Percentiles rank a stretch among this genome's conserved stretches.
phyloP scores from a whole-genome alignment of 1,284 basidiomycete genomes.

The Bjerkandera adusta region DNA sequence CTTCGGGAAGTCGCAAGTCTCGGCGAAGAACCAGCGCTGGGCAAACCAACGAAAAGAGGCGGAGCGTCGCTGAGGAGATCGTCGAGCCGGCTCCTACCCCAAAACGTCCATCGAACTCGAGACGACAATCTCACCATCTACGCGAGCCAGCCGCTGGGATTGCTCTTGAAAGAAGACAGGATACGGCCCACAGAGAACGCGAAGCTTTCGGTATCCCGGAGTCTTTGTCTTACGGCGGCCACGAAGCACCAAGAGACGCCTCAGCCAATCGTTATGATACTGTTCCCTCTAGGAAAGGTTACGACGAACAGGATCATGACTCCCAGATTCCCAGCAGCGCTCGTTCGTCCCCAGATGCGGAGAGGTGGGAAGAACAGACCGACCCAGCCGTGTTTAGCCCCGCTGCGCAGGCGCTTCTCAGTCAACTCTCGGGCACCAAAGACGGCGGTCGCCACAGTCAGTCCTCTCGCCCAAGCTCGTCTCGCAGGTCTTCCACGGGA shows the following conservation, averaged over 20 bases:
- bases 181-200: constrained; percentile 21
- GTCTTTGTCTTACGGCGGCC: constrained; percentile 31
- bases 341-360: constrained; percentile 36
- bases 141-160: neutral
- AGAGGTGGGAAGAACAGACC: constrained; percentile 34
- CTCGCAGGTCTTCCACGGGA: too few relatives aligned
- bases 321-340: constrained; percentile 4
- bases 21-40: constrained; percentile 10
- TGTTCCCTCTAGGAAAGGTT: constrained; percentile 4
- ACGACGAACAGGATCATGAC: neutral
- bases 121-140: constrained; percentile 7
- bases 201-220: constrained; percentile 30
- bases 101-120: neutral
- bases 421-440: constrained; percentile 35
- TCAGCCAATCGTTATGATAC: neutral
- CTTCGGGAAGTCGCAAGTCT: constrained; percentile 3
- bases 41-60: neutral
- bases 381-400: constrained; percentile 41
- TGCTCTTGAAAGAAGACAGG: constrained; percentile 5
- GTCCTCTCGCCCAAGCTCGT: too few relatives aligned
- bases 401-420: constrained; percentile 53
- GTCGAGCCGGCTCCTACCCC: neutral
- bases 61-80: neutral
- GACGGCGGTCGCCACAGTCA: too few relatives aligned
- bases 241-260: constrained; percentile 30